Conservation (phyloP, 2,329 filamentous ascomycete genomes). For the Pseudogymnoascus sp. region DNA sequence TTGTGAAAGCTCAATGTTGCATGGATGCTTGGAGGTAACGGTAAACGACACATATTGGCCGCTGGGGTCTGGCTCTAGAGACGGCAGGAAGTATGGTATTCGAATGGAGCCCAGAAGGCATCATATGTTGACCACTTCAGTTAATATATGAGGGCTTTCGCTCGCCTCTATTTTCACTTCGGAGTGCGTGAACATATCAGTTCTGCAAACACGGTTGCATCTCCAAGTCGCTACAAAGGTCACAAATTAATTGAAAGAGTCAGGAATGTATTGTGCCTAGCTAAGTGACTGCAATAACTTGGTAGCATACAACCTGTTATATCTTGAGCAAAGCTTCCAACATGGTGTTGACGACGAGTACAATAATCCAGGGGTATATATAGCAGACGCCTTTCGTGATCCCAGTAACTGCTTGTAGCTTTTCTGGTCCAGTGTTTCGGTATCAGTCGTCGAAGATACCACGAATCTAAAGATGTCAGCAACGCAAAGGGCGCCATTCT, state of each 20-base stretch:
- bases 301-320: not conserved
- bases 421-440: not conserved
- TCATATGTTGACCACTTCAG: not conserved
- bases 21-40: not conserved
- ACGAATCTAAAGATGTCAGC: conserved; percentile 24
- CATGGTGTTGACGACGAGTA: not conserved
- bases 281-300: not conserved
- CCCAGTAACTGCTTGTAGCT: not conserved
- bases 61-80: not conserved
- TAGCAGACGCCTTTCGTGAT: not conserved
- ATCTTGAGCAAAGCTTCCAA: not conserved
- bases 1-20: not conserved
- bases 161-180: not conserved
- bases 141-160: not conserved
- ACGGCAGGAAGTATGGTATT: not conserved
- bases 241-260: not conserved
- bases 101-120: not conserved
- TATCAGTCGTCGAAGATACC: conserved; percentile 29
- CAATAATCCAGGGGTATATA: not conserved
- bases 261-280: not conserved
- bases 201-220: not conserved
- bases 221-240: not conserved
- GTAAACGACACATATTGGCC: not conserved
- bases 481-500: conserved; percentile 11
- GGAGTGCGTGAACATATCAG: not conserved